Evolutionary conservation across 495 filamentous ascomycete species (phyloP).

Genomic region (Acidiella bohemica): DNA sequence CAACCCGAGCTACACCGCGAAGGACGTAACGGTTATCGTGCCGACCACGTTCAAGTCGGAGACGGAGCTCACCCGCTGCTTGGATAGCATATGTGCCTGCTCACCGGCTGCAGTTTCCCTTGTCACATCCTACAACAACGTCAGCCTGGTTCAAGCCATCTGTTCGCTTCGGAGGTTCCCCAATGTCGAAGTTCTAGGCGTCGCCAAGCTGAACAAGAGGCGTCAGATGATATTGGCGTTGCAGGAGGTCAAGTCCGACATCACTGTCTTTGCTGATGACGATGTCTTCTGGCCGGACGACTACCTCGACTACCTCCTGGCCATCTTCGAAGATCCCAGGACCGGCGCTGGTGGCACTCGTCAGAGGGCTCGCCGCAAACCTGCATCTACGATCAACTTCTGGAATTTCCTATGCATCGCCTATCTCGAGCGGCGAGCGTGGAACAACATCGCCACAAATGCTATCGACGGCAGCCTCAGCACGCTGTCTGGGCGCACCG

Average conservation of each 20-base stretch:
- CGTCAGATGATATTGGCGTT: conserved; percentile 15
- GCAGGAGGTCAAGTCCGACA: conserved; percentile 10
- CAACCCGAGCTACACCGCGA: conserved; percentile 4
- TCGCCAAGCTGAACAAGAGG: conserved; percentile 13
- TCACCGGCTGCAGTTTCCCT: conserved; percentile 8
- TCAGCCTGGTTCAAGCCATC: conserved; percentile 2
- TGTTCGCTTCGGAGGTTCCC: neutral
- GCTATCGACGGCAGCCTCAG: conserved; percentile 21
- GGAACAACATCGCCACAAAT: conserved; percentile 16
- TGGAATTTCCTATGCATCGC: conserved; percentile 21
- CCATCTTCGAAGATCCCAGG: conserved; percentile 17
- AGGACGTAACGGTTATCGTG: conserved; percentile 14
- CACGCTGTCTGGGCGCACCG: conserved; percentile 15
- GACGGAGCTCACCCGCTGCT: conserved; percentile 6
- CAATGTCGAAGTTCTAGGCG: conserved; percentile 7
- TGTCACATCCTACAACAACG: conserved; percentile 5
- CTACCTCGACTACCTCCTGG: conserved; percentile 18
- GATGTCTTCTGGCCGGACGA: conserved; percentile 18
- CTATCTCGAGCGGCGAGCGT: conserved; percentile 20
- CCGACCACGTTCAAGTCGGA: conserved; percentile 14
- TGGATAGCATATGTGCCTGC: conserved; percentile 2
- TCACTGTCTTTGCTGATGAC: conserved; percentile 21
- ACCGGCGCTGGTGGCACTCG: conserved; percentile 20
- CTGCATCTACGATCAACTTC: conserved; percentile 3
- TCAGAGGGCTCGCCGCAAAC: conserved; percentile 9